Evolutionary conservation across 768 basidiomycete genomes (phyloP), one percentile per base, ranked within the genome.

Genomic region (Rossbeevera mucosa): DNA sequence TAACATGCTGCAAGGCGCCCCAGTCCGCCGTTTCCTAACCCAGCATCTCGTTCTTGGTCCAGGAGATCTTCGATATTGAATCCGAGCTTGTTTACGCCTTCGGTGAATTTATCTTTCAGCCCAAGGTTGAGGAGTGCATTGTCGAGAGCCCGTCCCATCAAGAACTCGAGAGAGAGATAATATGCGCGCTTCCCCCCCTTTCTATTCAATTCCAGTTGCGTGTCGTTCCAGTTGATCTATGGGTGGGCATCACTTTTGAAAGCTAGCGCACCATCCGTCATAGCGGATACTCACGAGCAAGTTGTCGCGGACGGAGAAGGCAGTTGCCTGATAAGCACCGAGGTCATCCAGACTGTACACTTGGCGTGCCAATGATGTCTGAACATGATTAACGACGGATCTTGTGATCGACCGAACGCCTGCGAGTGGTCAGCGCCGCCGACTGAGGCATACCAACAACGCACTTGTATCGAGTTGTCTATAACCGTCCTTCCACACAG

Each of bases 1-100:
- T 97, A 99, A 73, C 96, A 99, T 0, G 96, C 95, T 0, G 96
- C 96, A 42, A 99, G 81, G 26, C 95, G 89, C 0, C 96, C 95
- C 8, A 97, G 80, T 52, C 95, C 95, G 58, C 94, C 94, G 67
- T 97, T 96, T 5, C 95, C 96, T 11, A 97, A 79, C 7, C 83
- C 95, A 1, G 95, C 94, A 64, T 99, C 96, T 45, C 94, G 85
- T 68, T 98, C 95, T 63, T 86, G 76, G 43, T 86, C 88, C 47
- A 96, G 74, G 42, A 94, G 72, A 61, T 94, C 92, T 68, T 94
- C 92, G 56, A 94, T 79, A 65, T 76, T 82, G 74, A 97, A 99
- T 2, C 96, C 95, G 55, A 99, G 88, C 54, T 82, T 75, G 22
- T 81, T 64, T 48, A 91, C 70, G 9, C 88, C 82, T 3, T 84